A percentile compares a stretch with the other conserved stretches of the same genome.
Conservation (phyloP, 768 basidiomycete species). For the Mycena indigotica region DNA sequence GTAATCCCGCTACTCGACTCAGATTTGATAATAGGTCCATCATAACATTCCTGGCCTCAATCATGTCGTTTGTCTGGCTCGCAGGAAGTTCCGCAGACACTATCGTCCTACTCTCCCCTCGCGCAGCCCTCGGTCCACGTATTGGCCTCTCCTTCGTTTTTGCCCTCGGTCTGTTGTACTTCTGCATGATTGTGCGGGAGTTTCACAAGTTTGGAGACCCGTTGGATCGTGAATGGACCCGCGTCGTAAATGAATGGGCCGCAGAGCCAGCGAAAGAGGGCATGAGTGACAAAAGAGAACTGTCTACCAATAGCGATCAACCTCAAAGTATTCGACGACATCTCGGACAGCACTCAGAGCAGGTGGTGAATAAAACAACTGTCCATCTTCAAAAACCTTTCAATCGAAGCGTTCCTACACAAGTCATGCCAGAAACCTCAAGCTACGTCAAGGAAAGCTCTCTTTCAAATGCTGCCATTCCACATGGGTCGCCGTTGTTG, state of each 20-base stretch:
- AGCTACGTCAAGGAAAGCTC: no score
- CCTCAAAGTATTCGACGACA: not conserved
- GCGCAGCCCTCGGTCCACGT: constrained; percentile 40
- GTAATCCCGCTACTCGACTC: not conserved
- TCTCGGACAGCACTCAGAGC: no score
- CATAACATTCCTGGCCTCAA: constrained; percentile 55
- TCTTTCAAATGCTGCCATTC: no score
- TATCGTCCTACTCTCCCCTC: constrained; percentile 26
- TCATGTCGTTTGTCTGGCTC: constrained; percentile 65
- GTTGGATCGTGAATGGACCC: constrained; percentile 38
- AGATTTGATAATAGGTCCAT: constrained; percentile 47
- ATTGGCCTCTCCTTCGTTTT: constrained; percentile 50
- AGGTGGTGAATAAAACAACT: no score
- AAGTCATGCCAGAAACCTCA: no score
- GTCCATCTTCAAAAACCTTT: no score
- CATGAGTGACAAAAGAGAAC: not conserved
- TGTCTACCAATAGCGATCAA: not conserved
- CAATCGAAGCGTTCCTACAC: no score
- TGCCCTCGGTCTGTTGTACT: constrained; percentile 53
- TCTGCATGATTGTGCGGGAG: constrained; percentile 52
- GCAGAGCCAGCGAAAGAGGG: constrained; percentile 2
- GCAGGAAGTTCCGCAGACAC: constrained; percentile 43
- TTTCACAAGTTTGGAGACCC: constrained; percentile 53
- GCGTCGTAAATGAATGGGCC: constrained; percentile 30
- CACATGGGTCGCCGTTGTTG: not conserved